These are phyloP conservation scores for Boeremia lycopersici DNA, from an alignment of 2,329 filamentous ascomycete species.

Conservation along the genomic window DNA sequence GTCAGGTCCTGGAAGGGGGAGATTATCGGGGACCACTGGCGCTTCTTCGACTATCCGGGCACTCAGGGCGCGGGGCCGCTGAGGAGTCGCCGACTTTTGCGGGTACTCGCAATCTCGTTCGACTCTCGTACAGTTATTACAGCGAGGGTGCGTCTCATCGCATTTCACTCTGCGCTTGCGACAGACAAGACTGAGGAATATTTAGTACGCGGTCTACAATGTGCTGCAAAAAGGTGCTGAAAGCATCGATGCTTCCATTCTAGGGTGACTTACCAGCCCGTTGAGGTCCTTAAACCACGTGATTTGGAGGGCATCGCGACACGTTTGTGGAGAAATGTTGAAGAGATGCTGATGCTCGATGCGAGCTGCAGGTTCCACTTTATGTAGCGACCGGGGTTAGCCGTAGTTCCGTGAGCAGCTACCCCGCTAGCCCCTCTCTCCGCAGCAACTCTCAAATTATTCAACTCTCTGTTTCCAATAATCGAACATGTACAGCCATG, in stretches of 20 bases:
- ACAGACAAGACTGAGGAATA: constrained; percentile 48
- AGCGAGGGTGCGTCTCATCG: constrained; percentile 54
- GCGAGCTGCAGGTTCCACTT: constrained; percentile 8
- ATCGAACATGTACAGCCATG: too few species aligned
- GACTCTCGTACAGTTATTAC: constrained; percentile 52
- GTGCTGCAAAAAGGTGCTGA: background rate
- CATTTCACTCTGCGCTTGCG: constrained; percentile 58
- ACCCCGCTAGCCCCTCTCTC: constrained; percentile 12
- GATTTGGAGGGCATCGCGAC: constrained; percentile 48
- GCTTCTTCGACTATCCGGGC: constrained; percentile 15
- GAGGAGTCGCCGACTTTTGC: constrained; percentile 16
- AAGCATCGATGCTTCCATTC: background rate
- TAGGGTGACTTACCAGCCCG: constrained; percentile 48
- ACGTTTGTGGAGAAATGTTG: constrained; percentile 8
- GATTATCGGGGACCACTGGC: background rate
- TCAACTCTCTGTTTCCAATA: background rate
- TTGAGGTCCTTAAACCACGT: constrained; percentile 52
- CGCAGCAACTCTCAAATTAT: background rate
- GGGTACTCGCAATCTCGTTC: constrained; percentile 50
- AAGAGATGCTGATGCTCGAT: constrained; percentile 4
- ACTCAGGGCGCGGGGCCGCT: constrained; percentile 18
- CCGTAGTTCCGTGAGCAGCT: constrained; percentile 8
- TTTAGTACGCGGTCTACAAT: constrained; percentile 8
- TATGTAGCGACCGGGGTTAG: constrained; percentile 6
- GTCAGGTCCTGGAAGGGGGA: constrained; percentile 7